phyloP scores from a whole-genome alignment of 352 stramenopile species.

The Phytophthora pistaciae region DNA sequence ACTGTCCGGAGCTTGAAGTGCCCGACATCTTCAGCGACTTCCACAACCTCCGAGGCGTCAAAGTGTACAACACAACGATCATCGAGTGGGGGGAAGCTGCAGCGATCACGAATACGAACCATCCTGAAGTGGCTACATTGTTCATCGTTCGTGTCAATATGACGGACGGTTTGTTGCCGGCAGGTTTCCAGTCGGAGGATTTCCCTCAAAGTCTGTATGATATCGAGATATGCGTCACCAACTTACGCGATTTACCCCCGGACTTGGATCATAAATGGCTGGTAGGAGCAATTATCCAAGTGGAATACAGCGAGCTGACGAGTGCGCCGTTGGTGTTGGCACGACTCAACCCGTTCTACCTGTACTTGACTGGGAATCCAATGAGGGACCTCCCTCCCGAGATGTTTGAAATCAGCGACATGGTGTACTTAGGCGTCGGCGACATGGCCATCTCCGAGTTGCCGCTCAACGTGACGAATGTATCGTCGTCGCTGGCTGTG shows the following conservation, averaged over 20 bases:
- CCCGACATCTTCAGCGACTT: slow-evolving; percentile 26
- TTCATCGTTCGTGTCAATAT: slow-evolving; percentile 45
- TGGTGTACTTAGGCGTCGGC: background rate
- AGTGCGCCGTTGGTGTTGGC: slow-evolving; percentile 13
- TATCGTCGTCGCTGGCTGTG: background rate
- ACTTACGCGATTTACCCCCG: background rate
- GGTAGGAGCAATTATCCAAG: slow-evolving; percentile 9
- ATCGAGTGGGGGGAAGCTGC: slow-evolving; percentile 26
- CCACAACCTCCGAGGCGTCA: slow-evolving; percentile 27
- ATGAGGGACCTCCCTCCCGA: slow-evolving; percentile 17
- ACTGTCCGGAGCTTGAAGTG: slow-evolving; percentile 38
- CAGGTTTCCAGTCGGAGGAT: slow-evolving; percentile 28
- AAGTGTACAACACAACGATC: slow-evolving; percentile 52
- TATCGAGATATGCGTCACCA: background rate
- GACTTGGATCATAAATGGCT: background rate
- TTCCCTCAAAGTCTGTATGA: background rate
- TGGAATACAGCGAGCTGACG: slow-evolving; percentile 22
- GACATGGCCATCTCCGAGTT: background rate
- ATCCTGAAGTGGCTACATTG: slow-evolving; percentile 35
- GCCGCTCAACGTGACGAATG: background rate
- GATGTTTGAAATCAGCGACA: slow-evolving; percentile 9
- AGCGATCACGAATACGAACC: slow-evolving; percentile 20
- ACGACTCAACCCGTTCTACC: slow-evolving; percentile 10
- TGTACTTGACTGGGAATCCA: slow-evolving; percentile 31
- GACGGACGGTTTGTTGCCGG: slow-evolving; percentile 35